Conservation (phyloP, 2,329 filamentous ascomycete genomes). For the Cytospora paraplurivora region DNA sequence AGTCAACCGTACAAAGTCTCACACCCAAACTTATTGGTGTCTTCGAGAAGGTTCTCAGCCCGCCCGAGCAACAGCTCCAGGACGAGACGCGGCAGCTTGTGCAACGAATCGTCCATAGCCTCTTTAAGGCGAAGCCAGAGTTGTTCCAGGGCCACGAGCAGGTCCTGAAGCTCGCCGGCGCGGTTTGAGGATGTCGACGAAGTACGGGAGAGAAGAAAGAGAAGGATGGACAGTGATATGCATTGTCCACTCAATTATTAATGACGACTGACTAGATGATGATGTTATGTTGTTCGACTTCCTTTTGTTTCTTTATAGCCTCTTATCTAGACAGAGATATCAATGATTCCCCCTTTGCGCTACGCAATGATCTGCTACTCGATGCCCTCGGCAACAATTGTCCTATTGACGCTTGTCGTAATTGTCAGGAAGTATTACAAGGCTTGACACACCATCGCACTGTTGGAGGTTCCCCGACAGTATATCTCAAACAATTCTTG, state of each 20-base stretch:
- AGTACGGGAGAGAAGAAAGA: slow-evolving; percentile 9
- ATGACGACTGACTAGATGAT: slow-evolving; percentile 26
- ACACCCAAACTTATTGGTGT: slow-evolving; percentile 70
- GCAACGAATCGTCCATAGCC: slow-evolving; percentile 60
- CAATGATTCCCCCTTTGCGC: slow-evolving; percentile 30
- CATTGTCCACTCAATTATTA: slow-evolving; percentile 16
- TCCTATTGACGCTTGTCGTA: neutral
- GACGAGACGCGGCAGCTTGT: slow-evolving; percentile 69
- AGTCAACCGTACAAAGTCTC: slow-evolving; percentile 69
- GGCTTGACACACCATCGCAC: no score
- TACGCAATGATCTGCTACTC: neutral
- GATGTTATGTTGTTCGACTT: slow-evolving; percentile 16
- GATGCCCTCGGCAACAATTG: neutral
- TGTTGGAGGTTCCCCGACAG: neutral
- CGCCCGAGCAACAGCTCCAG: slow-evolving; percentile 75
- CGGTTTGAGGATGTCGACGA: slow-evolving; percentile 13
- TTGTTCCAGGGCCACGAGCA: slow-evolving; percentile 37
- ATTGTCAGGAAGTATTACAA: neutral
- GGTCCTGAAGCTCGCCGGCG: slow-evolving; percentile 37
- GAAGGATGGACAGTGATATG: slow-evolving; percentile 7
- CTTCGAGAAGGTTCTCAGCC: slow-evolving; percentile 71
- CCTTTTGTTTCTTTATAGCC: slow-evolving; percentile 4
- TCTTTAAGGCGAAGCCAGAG: slow-evolving; percentile 40
- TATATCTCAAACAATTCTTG: neutral
- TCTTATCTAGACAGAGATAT: slow-evolving; percentile 28